phyloP scores from a whole-genome alignment of 2,329 filamentous ascomycete genomes.

The Neonectria coccinea region DNA sequence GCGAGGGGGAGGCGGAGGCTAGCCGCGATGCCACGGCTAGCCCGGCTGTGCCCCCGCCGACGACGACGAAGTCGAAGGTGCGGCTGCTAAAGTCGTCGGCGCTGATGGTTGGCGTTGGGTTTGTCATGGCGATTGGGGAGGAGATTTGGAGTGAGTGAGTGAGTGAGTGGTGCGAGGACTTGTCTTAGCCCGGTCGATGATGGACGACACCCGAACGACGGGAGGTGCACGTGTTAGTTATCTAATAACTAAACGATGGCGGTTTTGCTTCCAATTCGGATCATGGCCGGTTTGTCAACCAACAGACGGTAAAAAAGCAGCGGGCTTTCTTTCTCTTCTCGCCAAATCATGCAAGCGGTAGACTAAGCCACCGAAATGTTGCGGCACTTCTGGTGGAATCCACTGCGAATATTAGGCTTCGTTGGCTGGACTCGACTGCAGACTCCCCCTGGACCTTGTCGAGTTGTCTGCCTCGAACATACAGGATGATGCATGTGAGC shows the following conservation, averaged over 20 bases:
- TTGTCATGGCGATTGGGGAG: slow-evolving; percentile 23
- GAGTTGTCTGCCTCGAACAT: neutral
- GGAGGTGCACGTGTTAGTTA: neutral
- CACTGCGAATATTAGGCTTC: neutral
- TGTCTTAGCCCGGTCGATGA: neutral
- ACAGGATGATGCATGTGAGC: neutral
- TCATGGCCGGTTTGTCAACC: neutral
- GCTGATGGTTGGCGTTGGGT: slow-evolving; percentile 6
- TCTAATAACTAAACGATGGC: neutral
- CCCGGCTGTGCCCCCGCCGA: slow-evolving; percentile 67
- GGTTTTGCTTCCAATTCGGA: slow-evolving; percentile 1
- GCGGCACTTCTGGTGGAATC: neutral
- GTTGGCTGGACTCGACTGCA: neutral
- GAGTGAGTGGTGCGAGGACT: slow-evolving; percentile 1
- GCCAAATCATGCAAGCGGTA: neutral
- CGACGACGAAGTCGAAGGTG: slow-evolving; percentile 54
- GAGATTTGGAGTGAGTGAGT: neutral
- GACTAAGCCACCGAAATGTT: neutral
- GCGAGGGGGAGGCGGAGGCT: slow-evolving; percentile 53
- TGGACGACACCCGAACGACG: neutral
- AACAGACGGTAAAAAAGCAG: neutral
- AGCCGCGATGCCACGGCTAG: slow-evolving; percentile 63
- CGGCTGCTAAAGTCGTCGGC: slow-evolving; percentile 41
- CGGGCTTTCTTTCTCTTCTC: neutral
- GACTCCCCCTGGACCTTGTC: neutral